Evolutionary conservation across 2,329 filamentous ascomycete species (phyloP).

Genomic region (Fusarium praegraminearum): DNA sequence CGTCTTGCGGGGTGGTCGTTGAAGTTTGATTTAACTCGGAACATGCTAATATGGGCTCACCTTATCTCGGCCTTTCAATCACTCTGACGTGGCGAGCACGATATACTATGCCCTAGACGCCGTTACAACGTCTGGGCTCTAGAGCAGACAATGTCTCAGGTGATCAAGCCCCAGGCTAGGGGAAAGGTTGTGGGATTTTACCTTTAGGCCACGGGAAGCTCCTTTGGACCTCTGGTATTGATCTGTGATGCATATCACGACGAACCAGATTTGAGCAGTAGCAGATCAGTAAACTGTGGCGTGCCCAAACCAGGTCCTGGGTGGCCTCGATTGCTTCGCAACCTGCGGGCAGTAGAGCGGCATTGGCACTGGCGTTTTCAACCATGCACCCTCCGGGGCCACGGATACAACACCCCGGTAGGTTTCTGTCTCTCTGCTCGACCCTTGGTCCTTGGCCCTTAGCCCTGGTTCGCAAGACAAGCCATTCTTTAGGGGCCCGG

Average conservation of each 20-base stretch:
- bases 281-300: slow-evolving; percentile 34
- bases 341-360: slow-evolving; percentile 27
- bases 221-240: slow-evolving; percentile 33
- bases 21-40: slow-evolving; percentile 23
- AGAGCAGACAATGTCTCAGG: slow-evolving; percentile 22
- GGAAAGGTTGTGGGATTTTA: slow-evolving; percentile 7
- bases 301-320: slow-evolving; percentile 41
- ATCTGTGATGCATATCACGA: slow-evolving; percentile 24
- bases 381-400: slow-evolving; percentile 12
- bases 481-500: slow-evolving; percentile 22
- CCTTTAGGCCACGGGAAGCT: slow-evolving; percentile 39
- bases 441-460: neutral
- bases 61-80: slow-evolving; percentile 24
- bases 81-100: slow-evolving; percentile 42
- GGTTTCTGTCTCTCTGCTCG: slow-evolving; percentile 11
- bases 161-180: slow-evolving; percentile 1
- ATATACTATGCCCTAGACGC: slow-evolving; percentile 18
- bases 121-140: slow-evolving; percentile 25
- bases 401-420: slow-evolving; percentile 23
- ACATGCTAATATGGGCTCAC: neutral
- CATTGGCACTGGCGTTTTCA: slow-evolving; percentile 31
- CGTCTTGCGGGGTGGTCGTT: slow-evolving; percentile 16
- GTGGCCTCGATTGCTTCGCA: slow-evolving; percentile 43
- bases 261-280: slow-evolving; percentile 39
- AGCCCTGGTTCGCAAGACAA: slow-evolving; percentile 26